Percentiles rank a stretch among this genome's conserved stretches.
Conservation (phyloP, 257 asterid genomes). For the Nicotiana tabacum region DNA sequence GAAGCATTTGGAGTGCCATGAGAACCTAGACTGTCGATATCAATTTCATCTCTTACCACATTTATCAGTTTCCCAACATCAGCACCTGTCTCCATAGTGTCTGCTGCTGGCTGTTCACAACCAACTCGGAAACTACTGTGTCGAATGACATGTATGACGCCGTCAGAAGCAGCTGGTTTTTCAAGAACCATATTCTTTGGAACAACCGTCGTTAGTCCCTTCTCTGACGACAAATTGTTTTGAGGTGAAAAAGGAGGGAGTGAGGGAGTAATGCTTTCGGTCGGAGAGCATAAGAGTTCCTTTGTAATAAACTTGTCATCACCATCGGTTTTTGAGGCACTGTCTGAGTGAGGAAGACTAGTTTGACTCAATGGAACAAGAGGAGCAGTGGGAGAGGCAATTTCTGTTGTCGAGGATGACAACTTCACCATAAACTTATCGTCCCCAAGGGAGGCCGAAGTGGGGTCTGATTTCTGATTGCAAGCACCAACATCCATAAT, state of each 20-base stretch:
- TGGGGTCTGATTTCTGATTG: conserved; percentile 11
- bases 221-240: conserved; percentile 33
- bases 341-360: conserved; percentile 19
- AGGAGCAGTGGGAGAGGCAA: conserved; percentile 27
- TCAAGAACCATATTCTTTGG: conserved; percentile 42
- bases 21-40: conserved; percentile 1
- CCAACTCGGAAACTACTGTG: conserved; percentile 66
- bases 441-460: conserved; percentile 32
- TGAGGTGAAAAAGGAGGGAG: conserved; percentile 34
- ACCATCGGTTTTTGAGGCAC: conserved; percentile 28
- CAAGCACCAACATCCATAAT: conserved; percentile 23
- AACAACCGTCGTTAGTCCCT: conserved; percentile 8
- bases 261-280: conserved; percentile 30
- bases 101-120: conserved; percentile 34
- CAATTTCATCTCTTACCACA: conserved; percentile 45
- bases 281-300: conserved; percentile 26
- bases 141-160: conserved; percentile 56
- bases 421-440: conserved; percentile 50
- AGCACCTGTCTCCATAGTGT: conserved; percentile 31
- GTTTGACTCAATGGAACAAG: conserved; percentile 35
- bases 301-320: conserved; percentile 58
- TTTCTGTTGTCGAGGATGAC: conserved; percentile 26
- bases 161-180: conserved; percentile 38
- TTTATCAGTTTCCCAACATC: conserved; percentile 40
- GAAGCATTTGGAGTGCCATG: neutral